Conservation (phyloP, 1,139 yeast species). For the Suhomyces atakaporum region DNA sequence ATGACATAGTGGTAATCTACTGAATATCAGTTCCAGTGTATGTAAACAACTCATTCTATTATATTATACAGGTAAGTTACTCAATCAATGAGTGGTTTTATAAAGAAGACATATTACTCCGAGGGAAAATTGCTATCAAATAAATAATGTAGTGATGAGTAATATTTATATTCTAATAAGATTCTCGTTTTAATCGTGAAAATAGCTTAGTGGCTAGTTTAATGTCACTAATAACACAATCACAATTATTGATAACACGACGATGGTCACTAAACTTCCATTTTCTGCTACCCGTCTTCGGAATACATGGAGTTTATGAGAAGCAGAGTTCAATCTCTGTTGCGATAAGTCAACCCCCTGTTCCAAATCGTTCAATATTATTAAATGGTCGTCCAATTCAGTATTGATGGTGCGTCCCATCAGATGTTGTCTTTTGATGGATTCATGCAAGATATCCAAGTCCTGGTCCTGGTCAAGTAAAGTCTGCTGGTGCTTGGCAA, state of each 20-base stretch:
- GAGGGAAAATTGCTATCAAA: no score
- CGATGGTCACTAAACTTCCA: conserved; percentile 71
- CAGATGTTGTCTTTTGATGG: conserved; percentile 64
- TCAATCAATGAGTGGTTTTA: no score
- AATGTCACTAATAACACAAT: conserved; percentile 60
- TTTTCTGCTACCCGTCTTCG: conserved; percentile 62
- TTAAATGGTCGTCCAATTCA: conserved; percentile 70
- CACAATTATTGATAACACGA: conserved; percentile 60
- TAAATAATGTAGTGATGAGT: no score
- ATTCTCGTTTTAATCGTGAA: no score
- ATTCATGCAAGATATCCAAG: conserved; percentile 56
- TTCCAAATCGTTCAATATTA: conserved; percentile 71
- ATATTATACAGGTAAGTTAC: no score
- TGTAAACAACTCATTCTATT: no score
- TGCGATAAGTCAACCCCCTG: conserved; percentile 60
- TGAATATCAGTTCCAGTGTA: no score
- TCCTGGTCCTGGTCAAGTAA: conserved; percentile 63
- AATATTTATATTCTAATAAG: no score
- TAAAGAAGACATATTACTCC: no score
- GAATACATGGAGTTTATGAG: conserved; percentile 54
- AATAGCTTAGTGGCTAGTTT: no score
- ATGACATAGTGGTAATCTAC: no score
- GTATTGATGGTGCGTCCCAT: conserved; percentile 65
- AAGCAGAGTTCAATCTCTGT: conserved; percentile 55
- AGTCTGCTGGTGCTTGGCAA: conserved; percentile 69